Conservation (phyloP, 164 flowering plant species). For the Chloranthus sessilifolius region DNA sequence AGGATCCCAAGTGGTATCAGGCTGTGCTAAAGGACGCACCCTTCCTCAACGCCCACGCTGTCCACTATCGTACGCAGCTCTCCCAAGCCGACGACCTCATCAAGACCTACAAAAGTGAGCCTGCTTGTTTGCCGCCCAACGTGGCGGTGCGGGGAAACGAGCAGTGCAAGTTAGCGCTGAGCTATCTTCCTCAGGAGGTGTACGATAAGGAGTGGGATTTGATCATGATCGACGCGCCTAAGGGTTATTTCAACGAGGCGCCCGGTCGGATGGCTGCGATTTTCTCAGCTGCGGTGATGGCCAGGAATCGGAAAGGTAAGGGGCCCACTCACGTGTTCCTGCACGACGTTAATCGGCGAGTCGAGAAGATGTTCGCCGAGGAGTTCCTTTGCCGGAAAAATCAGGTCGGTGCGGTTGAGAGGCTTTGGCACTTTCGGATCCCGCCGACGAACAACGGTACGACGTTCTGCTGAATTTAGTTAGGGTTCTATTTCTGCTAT, state of each 20-base stretch:
- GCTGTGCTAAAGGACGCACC: constrained; percentile 45
- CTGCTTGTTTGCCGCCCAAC: constrained; percentile 24
- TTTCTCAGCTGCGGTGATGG: constrained; percentile 73
- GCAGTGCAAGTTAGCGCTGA: constrained; percentile 46
- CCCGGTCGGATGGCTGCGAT: constrained; percentile 88
- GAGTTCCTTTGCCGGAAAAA: constrained; percentile 61
- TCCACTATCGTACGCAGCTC: constrained; percentile 52
- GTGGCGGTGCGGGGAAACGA: constrained; percentile 32
- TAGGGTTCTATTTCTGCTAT: too few relatives aligned
- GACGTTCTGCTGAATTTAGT: too few relatives aligned
- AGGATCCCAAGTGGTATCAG: constrained; percentile 62
- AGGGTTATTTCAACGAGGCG: constrained; percentile 53
- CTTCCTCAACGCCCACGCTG: constrained; percentile 35
- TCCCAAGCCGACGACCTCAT: constrained; percentile 48
- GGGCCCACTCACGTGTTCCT: constrained; percentile 72
- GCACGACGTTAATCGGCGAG: constrained; percentile 69
- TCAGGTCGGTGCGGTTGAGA: constrained; percentile 38
- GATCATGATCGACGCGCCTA: constrained; percentile 85
- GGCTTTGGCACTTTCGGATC: constrained; percentile 66
- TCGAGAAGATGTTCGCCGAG: constrained; percentile 54
- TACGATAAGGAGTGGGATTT: constrained; percentile 74
- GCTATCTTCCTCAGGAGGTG: constrained; percentile 46
- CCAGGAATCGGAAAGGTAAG: constrained; percentile 34
- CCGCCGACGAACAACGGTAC: constrained; percentile 25
- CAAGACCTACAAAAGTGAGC: constrained; percentile 23